Evolutionary conservation across 2,329 filamentous ascomycete genomes (phyloP), one percentile per base, ranked within the genome.

Genomic region (Aspergillus proliferans): DNA sequence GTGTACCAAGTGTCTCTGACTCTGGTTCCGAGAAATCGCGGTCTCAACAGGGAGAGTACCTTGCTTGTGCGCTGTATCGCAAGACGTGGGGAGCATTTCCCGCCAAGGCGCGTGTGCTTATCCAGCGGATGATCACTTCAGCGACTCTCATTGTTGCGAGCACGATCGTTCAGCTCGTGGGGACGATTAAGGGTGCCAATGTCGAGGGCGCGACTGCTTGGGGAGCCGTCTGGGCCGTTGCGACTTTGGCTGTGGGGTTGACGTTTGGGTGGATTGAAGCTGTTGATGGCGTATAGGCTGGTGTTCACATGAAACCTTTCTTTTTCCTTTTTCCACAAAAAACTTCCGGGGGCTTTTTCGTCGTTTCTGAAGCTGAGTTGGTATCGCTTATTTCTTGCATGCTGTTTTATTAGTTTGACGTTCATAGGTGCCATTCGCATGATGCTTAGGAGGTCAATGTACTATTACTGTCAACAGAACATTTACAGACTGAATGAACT

Each of bases 171-270:
- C 80, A 86, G 61, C 81, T 83, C 21, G 79, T 77, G 43, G 75
- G 83, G 47, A 86, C 83, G 0, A 72, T 96, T 18, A 75, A 81
- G 41, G 86, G 88, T 4, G 82, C 88, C 9, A 86, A 91, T 59
- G 54, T 80, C 3, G 58, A 74, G 1, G 92, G 91, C 9, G 88
- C 90, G 1, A 71, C 76, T 3, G 81, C 79, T 0, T 97, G 90
- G 76, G 83, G 87, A 2, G 74, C 74, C 19, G 75, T 92, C 33
- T 96, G 89, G 89, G 81, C 80, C n/a, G 59, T 77, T 19, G 86
- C 66, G 3, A 60, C 58, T 2, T 36, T 66, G 49, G 51, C 52
- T 8, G 59, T 60, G 26, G 68, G 66, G 4, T 49, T 55, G 38
- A 52, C 58, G 26, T 72, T 68, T 53, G 62, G 62, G 24, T 73